Conservation (phyloP, 2,329 filamentous ascomycete genomes). For the Diaporthe aspalathi region DNA sequence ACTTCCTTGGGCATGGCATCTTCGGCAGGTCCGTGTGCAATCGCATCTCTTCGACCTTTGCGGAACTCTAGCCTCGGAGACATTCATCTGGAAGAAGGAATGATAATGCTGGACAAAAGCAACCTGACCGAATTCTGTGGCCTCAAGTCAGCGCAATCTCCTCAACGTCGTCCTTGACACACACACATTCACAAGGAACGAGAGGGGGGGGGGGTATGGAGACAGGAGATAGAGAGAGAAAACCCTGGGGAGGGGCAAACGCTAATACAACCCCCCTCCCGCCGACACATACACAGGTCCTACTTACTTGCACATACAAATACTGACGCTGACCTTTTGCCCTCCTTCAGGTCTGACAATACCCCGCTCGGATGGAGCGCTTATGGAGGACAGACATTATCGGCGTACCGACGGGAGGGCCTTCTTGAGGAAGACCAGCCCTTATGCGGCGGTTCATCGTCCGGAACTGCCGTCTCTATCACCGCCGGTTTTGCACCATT, state of each 20-base stretch:
- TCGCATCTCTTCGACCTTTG: conserved; percentile 50
- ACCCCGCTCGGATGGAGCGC: conserved; percentile 54
- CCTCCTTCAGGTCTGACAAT: conserved; percentile 47
- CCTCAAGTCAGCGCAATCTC: conserved; percentile 44
- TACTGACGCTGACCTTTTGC: not conserved
- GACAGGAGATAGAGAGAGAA: too few relatives aligned
- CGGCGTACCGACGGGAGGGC: conserved; percentile 39
- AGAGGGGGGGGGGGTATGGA: too few relatives aligned
- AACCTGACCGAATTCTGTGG: conserved; percentile 49
- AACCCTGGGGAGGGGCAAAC: too few relatives aligned
- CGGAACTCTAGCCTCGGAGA: conserved; percentile 52
- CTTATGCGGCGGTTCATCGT: conserved; percentile 46
- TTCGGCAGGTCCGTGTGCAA: conserved; percentile 53
- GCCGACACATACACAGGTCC: too few relatives aligned
- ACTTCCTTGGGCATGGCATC: conserved; percentile 52
- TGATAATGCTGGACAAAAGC: conserved; percentile 48
- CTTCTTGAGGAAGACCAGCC: conserved; percentile 40
- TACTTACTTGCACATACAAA: too few relatives aligned
- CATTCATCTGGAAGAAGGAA: conserved; percentile 14
- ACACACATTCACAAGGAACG: too few relatives aligned
- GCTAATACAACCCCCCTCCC: too few relatives aligned
- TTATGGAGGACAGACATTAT: conserved; percentile 43
- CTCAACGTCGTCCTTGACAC: conserved; percentile 16
- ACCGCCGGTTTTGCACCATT: conserved; percentile 54
- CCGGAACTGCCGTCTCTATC: conserved; percentile 52